Conservation (phyloP, 2,329 filamentous ascomycete genomes). For the Aulographum hederae region DNA sequence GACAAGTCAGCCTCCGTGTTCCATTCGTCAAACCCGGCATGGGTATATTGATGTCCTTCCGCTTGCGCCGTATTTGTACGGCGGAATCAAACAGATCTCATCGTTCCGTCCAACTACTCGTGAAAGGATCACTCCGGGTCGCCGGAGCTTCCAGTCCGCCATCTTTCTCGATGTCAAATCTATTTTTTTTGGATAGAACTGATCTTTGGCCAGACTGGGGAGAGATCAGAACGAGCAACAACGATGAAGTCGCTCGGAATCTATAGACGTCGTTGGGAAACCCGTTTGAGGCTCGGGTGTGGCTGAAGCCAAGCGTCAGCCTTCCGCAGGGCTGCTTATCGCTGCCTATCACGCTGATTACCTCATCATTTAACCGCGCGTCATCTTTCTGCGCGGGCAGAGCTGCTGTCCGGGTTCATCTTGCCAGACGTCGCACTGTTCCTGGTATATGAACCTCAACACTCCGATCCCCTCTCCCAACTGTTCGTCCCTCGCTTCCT, state of each 20-base stretch:
- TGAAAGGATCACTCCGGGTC: no score
- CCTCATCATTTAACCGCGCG: background rate
- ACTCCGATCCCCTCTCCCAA: no score
- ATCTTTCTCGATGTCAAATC: background rate
- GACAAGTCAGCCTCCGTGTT: no score
- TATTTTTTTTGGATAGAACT: background rate
- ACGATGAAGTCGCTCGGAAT: background rate
- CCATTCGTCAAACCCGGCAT: no score
- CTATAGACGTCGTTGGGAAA: background rate
- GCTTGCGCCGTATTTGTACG: no score
- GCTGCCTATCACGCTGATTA: background rate
- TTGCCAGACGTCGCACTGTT: background rate
- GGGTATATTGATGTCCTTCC: no score
- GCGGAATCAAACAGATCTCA: no score
- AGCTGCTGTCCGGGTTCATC: background rate
- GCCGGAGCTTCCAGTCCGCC: no score
- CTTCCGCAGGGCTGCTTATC: background rate
- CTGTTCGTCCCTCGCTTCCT: background rate
- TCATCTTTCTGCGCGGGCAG: background rate
- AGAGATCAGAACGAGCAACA: background rate
- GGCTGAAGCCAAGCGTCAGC: background rate
- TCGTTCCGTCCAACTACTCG: no score
- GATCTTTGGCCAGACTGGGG: background rate
- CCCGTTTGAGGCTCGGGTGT: background rate
- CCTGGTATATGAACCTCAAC: conserved; percentile 1